Percentiles rank a stretch among this genome's conserved stretches.
phyloP scores from a whole-genome alignment of 371 early-diverging fungal species.

The Mortierella sp. region DNA sequence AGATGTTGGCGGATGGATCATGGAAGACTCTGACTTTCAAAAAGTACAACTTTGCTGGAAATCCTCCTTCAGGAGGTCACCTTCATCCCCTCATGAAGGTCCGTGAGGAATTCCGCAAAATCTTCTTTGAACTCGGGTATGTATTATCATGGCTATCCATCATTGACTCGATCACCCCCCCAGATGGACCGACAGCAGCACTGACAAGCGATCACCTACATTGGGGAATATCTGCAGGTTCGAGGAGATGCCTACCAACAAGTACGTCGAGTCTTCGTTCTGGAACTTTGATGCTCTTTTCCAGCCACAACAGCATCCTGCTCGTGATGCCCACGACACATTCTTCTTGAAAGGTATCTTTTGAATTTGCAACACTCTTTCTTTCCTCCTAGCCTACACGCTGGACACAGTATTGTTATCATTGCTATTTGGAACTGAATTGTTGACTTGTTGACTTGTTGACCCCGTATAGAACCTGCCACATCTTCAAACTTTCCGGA shows the following conservation, averaged over 20 bases:
- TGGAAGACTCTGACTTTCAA: conserved; percentile 96
- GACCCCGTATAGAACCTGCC: too few species aligned
- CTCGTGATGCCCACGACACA: conserved; percentile 99
- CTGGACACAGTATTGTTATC: too few species aligned
- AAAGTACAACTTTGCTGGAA: conserved; percentile 98
- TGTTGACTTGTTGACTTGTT: too few species aligned
- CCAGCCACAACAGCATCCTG: conserved; percentile 99
- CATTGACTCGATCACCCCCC: background rate
- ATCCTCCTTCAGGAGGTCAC: conserved; percentile 89
- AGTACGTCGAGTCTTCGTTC: conserved; percentile 99
- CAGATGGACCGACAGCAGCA: too few species aligned
- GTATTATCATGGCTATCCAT: background rate
- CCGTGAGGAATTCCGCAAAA: conserved; percentile 94
- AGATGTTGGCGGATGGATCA: conserved; percentile 92
- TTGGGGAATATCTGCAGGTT: conserved; percentile 69
- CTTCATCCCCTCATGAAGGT: conserved; percentile 99
- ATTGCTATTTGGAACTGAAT: too few species aligned
- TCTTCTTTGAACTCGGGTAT: conserved; percentile 94
- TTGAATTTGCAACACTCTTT: too few species aligned
- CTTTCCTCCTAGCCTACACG: too few species aligned
- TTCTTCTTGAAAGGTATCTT: too few species aligned
- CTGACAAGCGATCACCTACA: background rate
- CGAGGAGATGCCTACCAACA: conserved; percentile 99
- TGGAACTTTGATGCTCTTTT: conserved; percentile 99
- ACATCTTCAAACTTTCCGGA: too few species aligned